Conservation (phyloP, 2,329 filamentous ascomycete species). For the Myriosclerotinia curreyana region DNA sequence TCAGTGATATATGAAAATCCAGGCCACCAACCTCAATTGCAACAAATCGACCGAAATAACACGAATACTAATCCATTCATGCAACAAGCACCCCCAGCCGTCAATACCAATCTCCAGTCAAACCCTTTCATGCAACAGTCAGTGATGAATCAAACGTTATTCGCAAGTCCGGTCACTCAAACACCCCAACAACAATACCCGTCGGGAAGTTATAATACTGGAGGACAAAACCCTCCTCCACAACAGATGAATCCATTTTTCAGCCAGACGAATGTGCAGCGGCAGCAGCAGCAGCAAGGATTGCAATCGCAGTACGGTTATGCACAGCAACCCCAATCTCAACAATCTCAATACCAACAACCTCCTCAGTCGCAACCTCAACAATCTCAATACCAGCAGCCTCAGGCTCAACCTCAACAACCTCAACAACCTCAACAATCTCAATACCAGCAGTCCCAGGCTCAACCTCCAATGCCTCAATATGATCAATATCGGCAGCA, state of each 20-base stretch:
- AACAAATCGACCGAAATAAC: constrained; percentile 22
- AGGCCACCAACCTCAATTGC: constrained; percentile 31
- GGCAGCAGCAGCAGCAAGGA: constrained; percentile 9
- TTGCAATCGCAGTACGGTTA: too few relatives aligned
- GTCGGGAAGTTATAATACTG: constrained; percentile 25
- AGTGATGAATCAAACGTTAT: constrained; percentile 31
- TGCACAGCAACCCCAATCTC: constrained; percentile 30
- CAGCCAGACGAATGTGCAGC: constrained; percentile 25
- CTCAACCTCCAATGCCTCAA: constrained; percentile 40
- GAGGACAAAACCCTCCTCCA: constrained; percentile 22
- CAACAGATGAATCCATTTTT: constrained; percentile 28
- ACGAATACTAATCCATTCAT: constrained; percentile 37
- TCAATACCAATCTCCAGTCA: constrained; percentile 39
- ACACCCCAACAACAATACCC: constrained; percentile 42
- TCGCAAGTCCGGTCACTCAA: constrained; percentile 33
- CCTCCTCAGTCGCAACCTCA: constrained; percentile 35
- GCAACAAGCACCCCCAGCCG: constrained; percentile 27
- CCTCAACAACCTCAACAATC: constrained; percentile 32
- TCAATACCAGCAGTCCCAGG: constrained; percentile 33
- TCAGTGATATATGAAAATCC: constrained; percentile 36
- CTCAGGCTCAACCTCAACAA: constrained; percentile 38
- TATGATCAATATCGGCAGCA: constrained; percentile 41
- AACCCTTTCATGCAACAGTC: constrained; percentile 44
- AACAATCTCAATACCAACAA: constrained; percentile 36
- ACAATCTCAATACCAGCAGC: constrained; percentile 35